Conservation (phyloP, 2,329 filamentous ascomycete genomes). For the Cladosporium halotolerans region DNA sequence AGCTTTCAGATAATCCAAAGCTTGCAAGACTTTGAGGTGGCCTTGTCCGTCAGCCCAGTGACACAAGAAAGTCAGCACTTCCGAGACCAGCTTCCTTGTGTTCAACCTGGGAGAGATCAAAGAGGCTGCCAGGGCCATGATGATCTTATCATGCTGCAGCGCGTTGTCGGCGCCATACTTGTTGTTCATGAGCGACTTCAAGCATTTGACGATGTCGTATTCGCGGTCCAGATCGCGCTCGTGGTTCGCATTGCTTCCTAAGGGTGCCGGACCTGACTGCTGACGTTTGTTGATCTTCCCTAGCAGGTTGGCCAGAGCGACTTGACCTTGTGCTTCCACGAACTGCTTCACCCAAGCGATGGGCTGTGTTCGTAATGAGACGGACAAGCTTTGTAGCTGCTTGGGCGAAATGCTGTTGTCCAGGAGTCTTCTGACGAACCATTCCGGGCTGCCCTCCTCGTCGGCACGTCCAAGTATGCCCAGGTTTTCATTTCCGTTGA, state of each 20-base stretch:
- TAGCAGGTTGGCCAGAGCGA: constrained; percentile 88
- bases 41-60: constrained; percentile 88
- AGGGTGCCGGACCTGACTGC: constrained; percentile 62
- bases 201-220: constrained; percentile 95
- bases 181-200: constrained; percentile 98
- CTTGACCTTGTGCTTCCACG: constrained; percentile 93
- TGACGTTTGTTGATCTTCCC: constrained; percentile 89
- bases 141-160: constrained; percentile 79
- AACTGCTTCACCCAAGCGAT: constrained; percentile 96
- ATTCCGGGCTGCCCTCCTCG: constrained; percentile 93
- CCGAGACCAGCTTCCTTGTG: constrained; percentile 89
- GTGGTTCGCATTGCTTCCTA: constrained; percentile 45
- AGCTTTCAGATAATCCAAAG: constrained; percentile 83
- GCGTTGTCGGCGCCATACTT: constrained; percentile 98
- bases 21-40: constrained; percentile 87
- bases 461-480: constrained; percentile 68
- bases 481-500: constrained; percentile 53
- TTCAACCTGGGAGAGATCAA: constrained; percentile 83
- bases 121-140: constrained; percentile 79
- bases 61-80: constrained; percentile 92
- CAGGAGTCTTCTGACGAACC: constrained; percentile 96
- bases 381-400: constrained; percentile 84
- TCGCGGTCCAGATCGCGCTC: constrained; percentile 85
- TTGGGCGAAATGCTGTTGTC: constrained; percentile 90
- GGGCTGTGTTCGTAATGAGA: constrained; percentile 90